A percentile compares a stretch with the other conserved stretches of the same genome.
These are phyloP conservation scores for Rutidosis leptorrhynchoides DNA, from an alignment of 129 eudicot genomes.

Conservation along the genomic window DNA sequence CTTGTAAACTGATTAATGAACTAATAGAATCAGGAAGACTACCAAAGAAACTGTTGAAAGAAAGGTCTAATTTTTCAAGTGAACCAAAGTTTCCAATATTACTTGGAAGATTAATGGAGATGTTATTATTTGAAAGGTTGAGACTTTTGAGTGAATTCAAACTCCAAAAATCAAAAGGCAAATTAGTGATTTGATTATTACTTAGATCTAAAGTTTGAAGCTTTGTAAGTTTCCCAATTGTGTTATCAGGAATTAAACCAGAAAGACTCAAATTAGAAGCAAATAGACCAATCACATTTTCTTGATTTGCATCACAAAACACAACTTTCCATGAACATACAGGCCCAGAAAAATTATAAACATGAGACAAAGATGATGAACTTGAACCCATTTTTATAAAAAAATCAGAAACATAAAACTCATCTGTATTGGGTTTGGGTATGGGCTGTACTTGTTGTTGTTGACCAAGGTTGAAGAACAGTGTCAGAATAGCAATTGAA, in stretches of 20 bases:
- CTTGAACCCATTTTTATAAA: conserved; percentile 58
- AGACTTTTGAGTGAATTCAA: conserved; percentile 62
- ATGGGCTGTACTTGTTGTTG: conserved; percentile 27
- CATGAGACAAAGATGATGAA: conserved; percentile 34
- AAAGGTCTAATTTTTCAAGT: conserved; percentile 61
- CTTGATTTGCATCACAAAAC: conserved; percentile 54
- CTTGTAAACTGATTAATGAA: conserved; percentile 44
- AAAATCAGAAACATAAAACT: conserved; percentile 57
- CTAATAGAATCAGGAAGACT: conserved; percentile 63
- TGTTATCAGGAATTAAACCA: conserved; percentile 72
- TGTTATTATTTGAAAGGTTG: conserved; percentile 55
- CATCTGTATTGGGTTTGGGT: conserved; percentile 68
- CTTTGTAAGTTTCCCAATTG: conserved; percentile 73
- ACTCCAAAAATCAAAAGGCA: conserved; percentile 88
- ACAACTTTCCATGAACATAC: conserved; percentile 76
- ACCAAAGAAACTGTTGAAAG: conserved; percentile 47
- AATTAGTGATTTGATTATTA: conserved; percentile 53
- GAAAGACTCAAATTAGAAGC: conserved; percentile 56
- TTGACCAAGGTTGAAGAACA: conserved; percentile 56
- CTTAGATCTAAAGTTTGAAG: conserved; percentile 77
- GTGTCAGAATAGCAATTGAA: conserved; percentile 42
- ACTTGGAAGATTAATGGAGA: conserved; percentile 55
- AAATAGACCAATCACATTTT: conserved; percentile 49
- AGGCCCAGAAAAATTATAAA: conserved; percentile 42
- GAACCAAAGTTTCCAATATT: conserved; percentile 73